These are phyloP conservation scores for Blastobotrys raffinosifermentans DNA, from an alignment of 1,139 yeast species.

Conservation along the genomic window DNA sequence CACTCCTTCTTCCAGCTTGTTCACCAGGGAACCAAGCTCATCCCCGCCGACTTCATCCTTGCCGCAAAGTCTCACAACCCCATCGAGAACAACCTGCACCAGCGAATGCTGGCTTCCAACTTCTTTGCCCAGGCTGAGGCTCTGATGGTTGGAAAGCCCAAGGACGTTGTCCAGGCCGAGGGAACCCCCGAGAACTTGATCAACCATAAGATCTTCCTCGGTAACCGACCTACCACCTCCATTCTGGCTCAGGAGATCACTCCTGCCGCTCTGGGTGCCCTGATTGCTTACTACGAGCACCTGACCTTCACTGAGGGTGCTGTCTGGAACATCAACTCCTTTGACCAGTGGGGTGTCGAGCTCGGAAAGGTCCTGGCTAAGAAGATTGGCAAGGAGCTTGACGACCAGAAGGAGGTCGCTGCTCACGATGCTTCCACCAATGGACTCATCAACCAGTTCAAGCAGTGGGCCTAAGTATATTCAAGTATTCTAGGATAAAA, in stretches of 20 bases:
- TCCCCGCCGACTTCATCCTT: constrained; percentile 92
- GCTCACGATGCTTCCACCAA: constrained; percentile 88
- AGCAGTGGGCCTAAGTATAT: constrained; percentile 80
- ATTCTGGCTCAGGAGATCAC: constrained; percentile 93
- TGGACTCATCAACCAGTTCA: constrained; percentile 89
- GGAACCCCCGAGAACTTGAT: constrained; percentile 78
- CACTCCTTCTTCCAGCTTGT: constrained; percentile 99
- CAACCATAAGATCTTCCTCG: constrained; percentile 94
- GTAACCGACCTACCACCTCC: constrained; percentile 98
- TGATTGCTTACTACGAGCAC: constrained; percentile 97
- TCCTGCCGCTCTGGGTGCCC: constrained; percentile 91
- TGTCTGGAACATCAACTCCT: constrained; percentile 97
- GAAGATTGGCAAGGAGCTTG: constrained; percentile 85
- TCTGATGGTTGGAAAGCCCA: constrained; percentile 90
- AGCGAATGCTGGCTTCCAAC: constrained; percentile 95
- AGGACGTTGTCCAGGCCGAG: constrained; percentile 77
- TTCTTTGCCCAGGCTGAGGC: constrained; percentile 99
- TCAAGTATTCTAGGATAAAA: no score
- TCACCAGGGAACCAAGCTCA: constrained; percentile 97
- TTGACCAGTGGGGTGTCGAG: constrained; percentile 99
- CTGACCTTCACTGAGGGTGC: constrained; percentile 98
- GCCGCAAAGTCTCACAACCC: constrained; percentile 99
- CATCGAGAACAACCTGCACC: constrained; percentile 88
- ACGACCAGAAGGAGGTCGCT: constrained; percentile 48
- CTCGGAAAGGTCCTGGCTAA: constrained; percentile 97